Evolutionary conservation across 306 rosid species (phyloP).

Genomic region (Dryas octopetala): DNA sequence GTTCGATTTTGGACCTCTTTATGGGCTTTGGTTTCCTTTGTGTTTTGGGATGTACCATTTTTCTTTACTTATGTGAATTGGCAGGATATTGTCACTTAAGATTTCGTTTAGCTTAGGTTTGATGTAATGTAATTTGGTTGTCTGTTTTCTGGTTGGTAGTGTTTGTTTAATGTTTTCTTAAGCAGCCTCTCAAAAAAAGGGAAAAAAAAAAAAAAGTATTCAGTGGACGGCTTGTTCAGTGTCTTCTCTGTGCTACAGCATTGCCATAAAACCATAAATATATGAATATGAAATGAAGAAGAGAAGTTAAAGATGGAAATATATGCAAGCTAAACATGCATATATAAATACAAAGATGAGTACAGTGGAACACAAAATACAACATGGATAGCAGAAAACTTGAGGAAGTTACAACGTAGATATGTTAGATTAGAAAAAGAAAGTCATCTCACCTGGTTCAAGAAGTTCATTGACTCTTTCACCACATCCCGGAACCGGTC

Average conservation of each 20-base stretch:
- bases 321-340: background rate
- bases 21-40: background rate
- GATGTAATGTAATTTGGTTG: background rate
- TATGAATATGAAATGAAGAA: background rate
- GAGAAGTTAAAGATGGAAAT: background rate
- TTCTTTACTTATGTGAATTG: background rate
- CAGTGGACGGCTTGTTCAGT: too few species aligned
- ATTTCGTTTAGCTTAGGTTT: background rate
- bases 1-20: background rate
- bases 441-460: slow-evolving; percentile 45
- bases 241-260: background rate
- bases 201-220: too few species aligned
- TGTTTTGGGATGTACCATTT: background rate
- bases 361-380: background rate
- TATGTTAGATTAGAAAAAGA: background rate
- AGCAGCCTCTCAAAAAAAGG: background rate
- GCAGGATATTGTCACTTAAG: background rate
- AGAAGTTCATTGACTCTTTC: slow-evolving; percentile 56
- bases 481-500: slow-evolving; percentile 56
- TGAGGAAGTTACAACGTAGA: background rate
- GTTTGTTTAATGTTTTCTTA: background rate
- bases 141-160: background rate
- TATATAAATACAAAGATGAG: background rate
- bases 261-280: background rate
- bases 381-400: background rate